Percentiles rank a stretch among this genome's conserved stretches.
These are phyloP conservation scores for Mycena venus DNA, from an alignment of 768 basidiomycete genomes.

Conservation along the genomic window DNA sequence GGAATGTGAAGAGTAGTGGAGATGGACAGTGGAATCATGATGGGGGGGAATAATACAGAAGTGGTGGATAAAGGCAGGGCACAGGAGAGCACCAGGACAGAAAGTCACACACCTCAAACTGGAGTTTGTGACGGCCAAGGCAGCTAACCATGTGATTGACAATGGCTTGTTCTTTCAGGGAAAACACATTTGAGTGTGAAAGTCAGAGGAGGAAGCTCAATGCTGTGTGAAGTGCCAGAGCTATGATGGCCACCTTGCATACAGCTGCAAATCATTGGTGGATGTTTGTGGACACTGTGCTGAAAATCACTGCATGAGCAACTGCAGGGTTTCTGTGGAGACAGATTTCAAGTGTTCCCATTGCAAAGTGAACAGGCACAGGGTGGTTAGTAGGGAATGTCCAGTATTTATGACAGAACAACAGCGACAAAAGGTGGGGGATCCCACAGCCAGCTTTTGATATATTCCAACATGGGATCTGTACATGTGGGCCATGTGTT, in stretches of 20 bases:
- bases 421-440: neutral
- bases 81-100: neutral
- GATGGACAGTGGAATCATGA: neutral
- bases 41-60: neutral
- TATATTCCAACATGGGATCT: neutral
- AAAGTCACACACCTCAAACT: neutral
- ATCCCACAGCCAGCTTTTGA: neutral
- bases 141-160: slow-evolving; percentile 28
- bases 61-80: neutral
- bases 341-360: neutral
- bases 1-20: neutral
- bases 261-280: neutral
- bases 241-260: neutral
- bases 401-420: neutral
- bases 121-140: slow-evolving; percentile 9
- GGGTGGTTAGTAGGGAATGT: neutral
- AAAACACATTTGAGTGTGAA: neutral
- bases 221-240: neutral
- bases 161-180: slow-evolving; percentile 20
- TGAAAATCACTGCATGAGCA: neutral
- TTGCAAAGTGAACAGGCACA: neutral
- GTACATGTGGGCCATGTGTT: neutral
- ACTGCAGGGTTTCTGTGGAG: neutral
- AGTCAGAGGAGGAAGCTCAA: neutral
- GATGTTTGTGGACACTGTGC: neutral